phyloP scores from a whole-genome alignment of 257 asterid species.

The Capsicum baccatum region DNA sequence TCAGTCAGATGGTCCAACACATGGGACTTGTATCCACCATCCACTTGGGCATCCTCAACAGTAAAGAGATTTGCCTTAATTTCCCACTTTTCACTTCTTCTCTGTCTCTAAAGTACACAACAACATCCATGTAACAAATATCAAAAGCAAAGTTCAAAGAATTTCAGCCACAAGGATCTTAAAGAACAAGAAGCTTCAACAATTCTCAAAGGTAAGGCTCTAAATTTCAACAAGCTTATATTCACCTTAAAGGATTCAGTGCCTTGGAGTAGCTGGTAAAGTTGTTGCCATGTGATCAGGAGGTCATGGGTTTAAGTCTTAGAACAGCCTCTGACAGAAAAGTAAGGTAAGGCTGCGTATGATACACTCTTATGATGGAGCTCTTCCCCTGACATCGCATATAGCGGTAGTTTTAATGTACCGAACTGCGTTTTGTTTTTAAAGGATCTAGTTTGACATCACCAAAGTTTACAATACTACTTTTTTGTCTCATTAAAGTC shows the following conservation, averaged over 20 bases:
- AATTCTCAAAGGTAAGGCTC: background rate
- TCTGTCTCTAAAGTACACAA: constrained; percentile 39
- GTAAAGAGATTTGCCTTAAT: constrained; percentile 48
- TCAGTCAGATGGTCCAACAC: background rate
- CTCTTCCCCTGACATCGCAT: too few species aligned
- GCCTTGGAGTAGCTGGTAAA: too few species aligned
- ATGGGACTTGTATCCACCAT: constrained; percentile 24
- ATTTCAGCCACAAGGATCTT: constrained; percentile 16
- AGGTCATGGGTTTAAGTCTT: too few species aligned
- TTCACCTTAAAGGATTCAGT: background rate
- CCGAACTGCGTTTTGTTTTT: too few species aligned
- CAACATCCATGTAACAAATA: constrained; percentile 40
- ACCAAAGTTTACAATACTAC: background rate
- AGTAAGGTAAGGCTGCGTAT: too few species aligned
- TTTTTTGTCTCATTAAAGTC: background rate
- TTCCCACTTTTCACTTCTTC: constrained; percentile 36
- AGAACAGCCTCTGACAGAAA: too few species aligned
- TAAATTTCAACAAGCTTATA: background rate
- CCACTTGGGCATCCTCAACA: background rate
- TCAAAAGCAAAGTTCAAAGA: constrained; percentile 15
- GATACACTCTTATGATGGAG: too few species aligned
- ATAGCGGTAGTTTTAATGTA: too few species aligned
- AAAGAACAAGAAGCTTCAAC: background rate
- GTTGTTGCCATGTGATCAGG: too few species aligned
- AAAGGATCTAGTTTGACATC: background rate